phyloP scores from a whole-genome alignment of 2,329 filamentous ascomycete species.

The Ophiostoma fasciatum region DNA sequence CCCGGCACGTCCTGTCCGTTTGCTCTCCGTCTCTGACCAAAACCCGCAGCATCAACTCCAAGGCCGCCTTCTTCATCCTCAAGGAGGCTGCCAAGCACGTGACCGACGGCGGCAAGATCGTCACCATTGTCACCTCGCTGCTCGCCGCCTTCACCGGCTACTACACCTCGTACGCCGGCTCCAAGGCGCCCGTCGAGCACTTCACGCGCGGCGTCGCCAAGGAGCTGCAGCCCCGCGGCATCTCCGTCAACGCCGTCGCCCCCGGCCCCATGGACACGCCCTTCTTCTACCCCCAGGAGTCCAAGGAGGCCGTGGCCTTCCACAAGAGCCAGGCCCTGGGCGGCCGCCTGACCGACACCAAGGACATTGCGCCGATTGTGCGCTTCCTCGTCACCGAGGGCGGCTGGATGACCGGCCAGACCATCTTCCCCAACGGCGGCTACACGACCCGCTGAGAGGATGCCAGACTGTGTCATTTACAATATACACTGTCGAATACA shows the following conservation, averaged over 20 bases:
- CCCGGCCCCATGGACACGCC: conserved; percentile 27
- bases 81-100: conserved; percentile 27
- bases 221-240: conserved; percentile 18
- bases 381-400: conserved; percentile 29
- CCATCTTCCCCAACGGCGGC: conserved; percentile 32
- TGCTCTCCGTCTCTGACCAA: background rate
- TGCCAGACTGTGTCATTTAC: too few relatives aligned
- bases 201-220: conserved; percentile 23
- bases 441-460: conserved; percentile 25
- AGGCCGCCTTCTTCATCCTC: conserved; percentile 29
- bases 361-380: conserved; percentile 30
- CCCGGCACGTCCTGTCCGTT: too few relatives aligned
- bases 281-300: conserved; percentile 30
- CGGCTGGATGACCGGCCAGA: conserved; percentile 30
- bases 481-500: too few relatives aligned
- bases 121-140: conserved; percentile 29
- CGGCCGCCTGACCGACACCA: conserved; percentile 24
- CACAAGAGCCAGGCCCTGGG: conserved; percentile 29
- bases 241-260: conserved; percentile 23
- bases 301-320: conserved; percentile 25
- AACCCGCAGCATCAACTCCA: conserved; percentile 26
- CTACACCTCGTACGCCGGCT: conserved; percentile 31
- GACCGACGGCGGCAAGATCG: conserved; percentile 29
- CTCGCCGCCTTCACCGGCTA: conserved; percentile 29
- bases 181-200: conserved; percentile 25